Evolutionary conservation across 495 filamentous ascomycete genomes (phyloP).

Genomic region (Xylaria telfairii): DNA sequence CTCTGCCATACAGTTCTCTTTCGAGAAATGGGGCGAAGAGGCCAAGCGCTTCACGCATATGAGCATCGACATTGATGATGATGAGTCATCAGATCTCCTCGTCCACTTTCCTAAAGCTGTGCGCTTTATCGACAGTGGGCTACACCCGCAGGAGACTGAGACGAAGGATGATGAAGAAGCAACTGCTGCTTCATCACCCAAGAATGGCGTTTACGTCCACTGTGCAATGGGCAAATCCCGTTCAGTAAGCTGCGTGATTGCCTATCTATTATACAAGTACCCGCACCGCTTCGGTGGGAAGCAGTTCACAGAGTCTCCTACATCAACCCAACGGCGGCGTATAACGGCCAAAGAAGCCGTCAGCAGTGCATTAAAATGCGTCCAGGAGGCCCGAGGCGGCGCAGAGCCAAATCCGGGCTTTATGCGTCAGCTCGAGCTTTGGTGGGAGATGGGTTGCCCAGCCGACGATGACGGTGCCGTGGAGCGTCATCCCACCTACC

Average conservation of each 20-base stretch:
- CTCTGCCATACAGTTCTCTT: constrained; percentile 67
- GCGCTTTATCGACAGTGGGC: constrained; percentile 79
- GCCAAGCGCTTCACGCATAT: constrained; percentile 69
- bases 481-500: constrained; percentile 74
- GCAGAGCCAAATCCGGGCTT: constrained; percentile 90
- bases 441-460: constrained; percentile 81
- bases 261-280: constrained; percentile 78
- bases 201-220: constrained; percentile 50
- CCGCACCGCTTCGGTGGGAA: constrained; percentile 49
- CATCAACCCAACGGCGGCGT: constrained; percentile 33
- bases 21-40: constrained; percentile 45
- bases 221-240: constrained; percentile 98
- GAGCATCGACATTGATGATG: constrained; percentile 84
- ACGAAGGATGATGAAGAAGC: constrained; percentile 53
- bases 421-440: constrained; percentile 85
- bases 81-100: constrained; percentile 83
- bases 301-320: constrained; percentile 26
- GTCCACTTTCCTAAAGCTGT: constrained; percentile 77
- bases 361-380: constrained; percentile 49
- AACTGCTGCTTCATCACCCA: constrained; percentile 52
- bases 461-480: constrained; percentile 55
- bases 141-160: constrained; percentile 54
- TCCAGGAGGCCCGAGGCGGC: constrained; percentile 70
- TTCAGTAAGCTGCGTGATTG: constrained; percentile 81
- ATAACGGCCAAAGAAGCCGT: constrained; percentile 43